Percentiles rank a stretch among this genome's conserved stretches.
Conservation (phyloP, 331 rosid genomes). For the Saraca asoca region DNA sequence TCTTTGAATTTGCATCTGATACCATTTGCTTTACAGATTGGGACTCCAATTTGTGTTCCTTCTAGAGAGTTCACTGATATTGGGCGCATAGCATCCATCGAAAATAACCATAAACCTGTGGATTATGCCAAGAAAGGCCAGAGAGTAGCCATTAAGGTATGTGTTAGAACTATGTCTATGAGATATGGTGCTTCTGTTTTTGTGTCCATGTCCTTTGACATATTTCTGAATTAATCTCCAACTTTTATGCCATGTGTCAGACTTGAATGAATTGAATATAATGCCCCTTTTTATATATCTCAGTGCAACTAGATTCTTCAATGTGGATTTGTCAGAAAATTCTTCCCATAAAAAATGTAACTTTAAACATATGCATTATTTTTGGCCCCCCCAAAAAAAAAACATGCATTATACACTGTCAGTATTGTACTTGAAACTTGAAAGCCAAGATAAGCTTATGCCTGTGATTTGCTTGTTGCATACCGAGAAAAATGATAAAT, state of each 20-base stretch:
- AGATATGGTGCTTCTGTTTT: too few relatives aligned
- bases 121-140: slow-evolving; percentile 88
- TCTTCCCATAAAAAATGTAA: slow-evolving; percentile 1
- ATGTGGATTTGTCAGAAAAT: background rate
- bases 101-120: slow-evolving; percentile 89
- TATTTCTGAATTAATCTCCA: too few relatives aligned
- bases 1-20: slow-evolving; percentile 27
- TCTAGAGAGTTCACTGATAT: slow-evolving; percentile 53
- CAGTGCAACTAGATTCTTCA: slow-evolving; percentile 11
- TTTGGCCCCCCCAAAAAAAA: too few relatives aligned
- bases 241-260: too few relatives aligned
- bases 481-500: background rate
- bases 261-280: too few relatives aligned
- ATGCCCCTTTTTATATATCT: too few relatives aligned
- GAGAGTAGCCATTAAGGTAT: slow-evolving; percentile 89
- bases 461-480: too few relatives aligned
- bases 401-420: background rate
- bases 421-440: too few relatives aligned
- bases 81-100: slow-evolving; percentile 85
- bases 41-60: slow-evolving; percentile 56
- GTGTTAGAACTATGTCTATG: background rate
- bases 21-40: slow-evolving; percentile 70
- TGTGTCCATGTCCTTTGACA: too few relatives aligned
- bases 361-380: slow-evolving; percentile 14
- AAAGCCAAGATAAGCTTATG: too few relatives aligned